Conservation (phyloP, 1,139 yeast species). For the Blastobotrys aristatus region DNA sequence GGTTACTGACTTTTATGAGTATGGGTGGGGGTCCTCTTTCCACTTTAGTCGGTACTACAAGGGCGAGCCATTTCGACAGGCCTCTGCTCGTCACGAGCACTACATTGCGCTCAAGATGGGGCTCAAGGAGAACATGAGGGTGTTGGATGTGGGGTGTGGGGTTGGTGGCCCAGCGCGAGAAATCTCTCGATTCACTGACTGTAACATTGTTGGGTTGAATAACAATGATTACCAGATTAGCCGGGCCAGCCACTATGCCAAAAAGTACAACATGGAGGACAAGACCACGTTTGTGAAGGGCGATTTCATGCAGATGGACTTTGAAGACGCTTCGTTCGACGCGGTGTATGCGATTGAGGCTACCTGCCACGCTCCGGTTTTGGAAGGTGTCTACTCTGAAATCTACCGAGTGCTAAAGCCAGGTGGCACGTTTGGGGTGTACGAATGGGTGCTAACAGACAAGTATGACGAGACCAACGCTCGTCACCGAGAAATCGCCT, state of each 20-base stretch:
- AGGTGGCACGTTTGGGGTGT: constrained; percentile 95
- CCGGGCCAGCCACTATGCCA: constrained; percentile 82
- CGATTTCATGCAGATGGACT: constrained; percentile 99
- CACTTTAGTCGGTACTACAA: constrained; percentile 90
- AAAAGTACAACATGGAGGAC: constrained; percentile 57
- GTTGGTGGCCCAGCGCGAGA: constrained; percentile 99
- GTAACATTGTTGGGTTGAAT: constrained; percentile 83
- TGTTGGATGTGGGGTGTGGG: constrained; percentile 98
- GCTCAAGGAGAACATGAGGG: constrained; percentile 72
- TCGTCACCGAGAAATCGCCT: constrained; percentile 91
- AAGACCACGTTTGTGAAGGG: constrained; percentile 89
- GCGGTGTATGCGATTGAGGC: constrained; percentile 99
- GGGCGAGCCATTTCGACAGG: constrained; percentile 93
- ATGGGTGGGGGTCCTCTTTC: constrained; percentile 99
- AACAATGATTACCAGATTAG: constrained; percentile 94
- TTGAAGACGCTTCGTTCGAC: constrained; percentile 82
- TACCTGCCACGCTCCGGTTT: constrained; percentile 94
- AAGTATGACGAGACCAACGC: constrained; percentile 79
- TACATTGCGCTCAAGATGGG: constrained; percentile 86
- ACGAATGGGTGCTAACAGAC: constrained; percentile 99
- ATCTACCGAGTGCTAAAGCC: constrained; percentile 95
- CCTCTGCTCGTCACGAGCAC: constrained; percentile 96
- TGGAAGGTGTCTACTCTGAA: constrained; percentile 94
- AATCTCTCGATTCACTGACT: constrained; percentile 85
- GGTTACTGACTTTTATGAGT: constrained; percentile 94